Conservation (phyloP, 192 early-diverging fungal species). For the Coemansia biformis region DNA sequence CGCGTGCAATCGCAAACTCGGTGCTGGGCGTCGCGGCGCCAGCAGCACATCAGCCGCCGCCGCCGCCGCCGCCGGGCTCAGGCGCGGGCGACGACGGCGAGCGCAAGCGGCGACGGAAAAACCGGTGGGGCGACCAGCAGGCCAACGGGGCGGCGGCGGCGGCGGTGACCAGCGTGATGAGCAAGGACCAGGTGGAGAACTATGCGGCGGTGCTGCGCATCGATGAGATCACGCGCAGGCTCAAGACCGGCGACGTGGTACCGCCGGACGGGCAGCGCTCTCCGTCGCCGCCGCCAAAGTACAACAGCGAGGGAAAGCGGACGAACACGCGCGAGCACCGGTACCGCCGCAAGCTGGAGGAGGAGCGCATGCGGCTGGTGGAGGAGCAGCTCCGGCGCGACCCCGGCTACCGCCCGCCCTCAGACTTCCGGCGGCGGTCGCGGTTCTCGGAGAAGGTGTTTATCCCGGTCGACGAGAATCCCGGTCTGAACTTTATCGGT, state of each 20-base stretch:
- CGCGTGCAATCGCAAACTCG: constrained; percentile 45
- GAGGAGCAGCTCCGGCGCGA: constrained; percentile 70
- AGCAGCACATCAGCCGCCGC: background rate
- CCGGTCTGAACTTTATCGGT: constrained; percentile 98
- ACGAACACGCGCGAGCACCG: constrained; percentile 91
- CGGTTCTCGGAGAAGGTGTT: constrained; percentile 89
- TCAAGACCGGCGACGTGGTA: constrained; percentile 76
- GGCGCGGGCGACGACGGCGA: constrained; percentile 34
- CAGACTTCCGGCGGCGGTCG: constrained; percentile 80
- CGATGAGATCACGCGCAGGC: constrained; percentile 81
- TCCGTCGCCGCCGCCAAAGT: constrained; percentile 91
- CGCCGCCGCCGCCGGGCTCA: background rate
- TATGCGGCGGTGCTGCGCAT: constrained; percentile 73
- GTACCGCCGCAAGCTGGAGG: constrained; percentile 86
- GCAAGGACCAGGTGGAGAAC: constrained; percentile 70
- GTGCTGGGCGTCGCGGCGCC: constrained; percentile 9
- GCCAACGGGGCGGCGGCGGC: constrained; percentile 69
- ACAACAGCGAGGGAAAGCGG: constrained; percentile 90
- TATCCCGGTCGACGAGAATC: constrained; percentile 92
- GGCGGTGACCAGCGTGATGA: constrained; percentile 69
- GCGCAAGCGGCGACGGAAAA: constrained; percentile 64
- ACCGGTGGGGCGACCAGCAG: constrained; percentile 84
- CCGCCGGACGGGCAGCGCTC: constrained; percentile 70
- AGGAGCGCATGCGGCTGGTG: constrained; percentile 85
- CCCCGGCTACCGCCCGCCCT: constrained; percentile 80